These are phyloP conservation scores for Pseudophaeomoniella oleicola DNA, from an alignment of 2,329 filamentous ascomycete genomes.

Conservation along the genomic window DNA sequence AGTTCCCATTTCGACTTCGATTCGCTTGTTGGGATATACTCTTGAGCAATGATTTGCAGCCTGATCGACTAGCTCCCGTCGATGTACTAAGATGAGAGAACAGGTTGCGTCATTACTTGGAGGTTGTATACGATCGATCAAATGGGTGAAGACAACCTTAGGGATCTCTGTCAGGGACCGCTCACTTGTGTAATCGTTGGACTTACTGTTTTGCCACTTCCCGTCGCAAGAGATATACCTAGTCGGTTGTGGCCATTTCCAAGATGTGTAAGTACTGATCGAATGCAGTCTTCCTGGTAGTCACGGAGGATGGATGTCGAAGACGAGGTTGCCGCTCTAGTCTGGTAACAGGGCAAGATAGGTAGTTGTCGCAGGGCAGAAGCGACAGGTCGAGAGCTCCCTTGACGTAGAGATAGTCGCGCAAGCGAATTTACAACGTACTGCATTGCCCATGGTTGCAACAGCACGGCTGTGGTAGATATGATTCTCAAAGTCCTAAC, in stretches of 20 bases:
- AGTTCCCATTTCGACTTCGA: slow-evolving; percentile 87
- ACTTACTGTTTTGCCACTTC: slow-evolving; percentile 71
- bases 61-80: slow-evolving; percentile 87
- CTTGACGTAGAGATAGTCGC: too few species aligned
- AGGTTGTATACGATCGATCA: slow-evolving; percentile 62
- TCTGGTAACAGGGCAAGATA: too few species aligned
- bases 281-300: slow-evolving; percentile 87
- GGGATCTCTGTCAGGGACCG: slow-evolving; percentile 4
- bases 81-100: slow-evolving; percentile 83
- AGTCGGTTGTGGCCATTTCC: slow-evolving; percentile 60
- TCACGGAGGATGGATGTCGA: slow-evolving; percentile 38
- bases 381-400: too few species aligned
- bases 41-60: slow-evolving; percentile 70
- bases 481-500: too few species aligned
- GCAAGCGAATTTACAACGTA: too few species aligned
- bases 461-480: too few species aligned
- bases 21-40: slow-evolving; percentile 63
- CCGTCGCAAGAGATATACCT: slow-evolving; percentile 75
- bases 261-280: slow-evolving; percentile 59
- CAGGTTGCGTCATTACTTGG: slow-evolving; percentile 46
- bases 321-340: background rate
- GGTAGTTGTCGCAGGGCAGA: too few species aligned
- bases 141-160: slow-evolving; percentile 86
- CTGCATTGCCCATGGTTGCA: too few species aligned
- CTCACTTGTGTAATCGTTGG: background rate